Percentiles rank a stretch among this genome's conserved stretches.
Evolutionary conservation across 164 flowering plant species (phyloP).

Genomic region (Nymphaea colorata): DNA sequence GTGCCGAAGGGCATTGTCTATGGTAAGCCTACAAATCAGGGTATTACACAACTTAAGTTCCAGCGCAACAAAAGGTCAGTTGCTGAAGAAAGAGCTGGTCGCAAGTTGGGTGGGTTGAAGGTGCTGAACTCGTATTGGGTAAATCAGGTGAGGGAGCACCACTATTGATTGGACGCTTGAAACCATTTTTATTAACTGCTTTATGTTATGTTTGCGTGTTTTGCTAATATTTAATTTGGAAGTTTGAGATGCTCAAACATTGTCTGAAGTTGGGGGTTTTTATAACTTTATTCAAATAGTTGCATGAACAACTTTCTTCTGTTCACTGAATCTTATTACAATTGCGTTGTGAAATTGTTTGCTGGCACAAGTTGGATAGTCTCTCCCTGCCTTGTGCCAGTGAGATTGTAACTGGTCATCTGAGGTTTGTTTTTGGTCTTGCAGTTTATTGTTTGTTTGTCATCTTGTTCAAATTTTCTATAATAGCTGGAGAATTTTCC

Average conservation of each 20-base stretch:
- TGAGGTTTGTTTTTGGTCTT: too few relatives aligned
- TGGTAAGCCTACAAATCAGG: slow-evolving; percentile 69
- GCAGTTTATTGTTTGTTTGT: too few relatives aligned
- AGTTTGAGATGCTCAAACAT: too few relatives aligned
- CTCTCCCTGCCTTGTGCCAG: too few relatives aligned
- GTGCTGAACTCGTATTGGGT: slow-evolving; percentile 79
- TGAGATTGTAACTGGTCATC: too few relatives aligned
- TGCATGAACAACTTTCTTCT: too few relatives aligned
- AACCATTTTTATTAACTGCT: not conserved
- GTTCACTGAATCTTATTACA: too few relatives aligned
- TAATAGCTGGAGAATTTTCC: not conserved
- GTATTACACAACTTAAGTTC: slow-evolving; percentile 60
- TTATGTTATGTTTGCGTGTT: not conserved
- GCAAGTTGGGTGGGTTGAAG: slow-evolving; percentile 67
- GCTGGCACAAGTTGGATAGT: too few relatives aligned
- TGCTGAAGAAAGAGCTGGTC: slow-evolving; percentile 75
- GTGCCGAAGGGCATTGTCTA: slow-evolving; percentile 72
- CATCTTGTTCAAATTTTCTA: too few relatives aligned
- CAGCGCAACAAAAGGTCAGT: slow-evolving; percentile 70
- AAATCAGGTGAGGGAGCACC: slow-evolving; percentile 39
- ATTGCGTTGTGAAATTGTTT: too few relatives aligned
- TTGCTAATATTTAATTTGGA: not conserved
- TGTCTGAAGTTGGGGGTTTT: not conserved
- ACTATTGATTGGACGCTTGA: not conserved
- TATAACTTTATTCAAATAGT: not conserved